phyloP scores from a whole-genome alignment of 495 filamentous ascomycete genomes.

The Lasiosphaeria ovina region DNA sequence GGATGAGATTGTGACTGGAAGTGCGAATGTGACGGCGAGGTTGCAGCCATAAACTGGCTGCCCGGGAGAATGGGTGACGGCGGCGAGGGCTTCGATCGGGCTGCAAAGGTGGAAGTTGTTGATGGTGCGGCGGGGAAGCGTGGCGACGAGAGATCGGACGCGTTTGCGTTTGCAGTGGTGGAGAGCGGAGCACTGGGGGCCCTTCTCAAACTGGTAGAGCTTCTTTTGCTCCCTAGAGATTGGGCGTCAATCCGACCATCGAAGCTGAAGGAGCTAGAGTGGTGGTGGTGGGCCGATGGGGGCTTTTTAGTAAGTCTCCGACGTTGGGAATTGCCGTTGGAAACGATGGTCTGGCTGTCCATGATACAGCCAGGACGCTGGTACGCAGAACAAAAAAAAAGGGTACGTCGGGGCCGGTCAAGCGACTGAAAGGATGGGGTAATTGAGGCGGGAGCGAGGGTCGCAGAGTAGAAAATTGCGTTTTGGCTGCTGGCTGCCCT shows the following conservation, averaged over 20 bases:
- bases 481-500: constrained; percentile 24
- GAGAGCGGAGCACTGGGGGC: constrained; percentile 66
- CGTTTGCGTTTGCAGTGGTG: constrained; percentile 31
- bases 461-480: constrained; percentile 29
- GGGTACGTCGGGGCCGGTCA: constrained; percentile 20
- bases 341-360: constrained; percentile 39
- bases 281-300: constrained; percentile 41
- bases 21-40: constrained; percentile 18
- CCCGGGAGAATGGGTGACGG: constrained; percentile 37
- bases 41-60: constrained; percentile 30
- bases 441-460: constrained; percentile 30
- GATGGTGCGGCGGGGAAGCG: constrained; percentile 29
- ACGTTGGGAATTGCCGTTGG: constrained; percentile 42
- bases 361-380: constrained; percentile 32
- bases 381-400: constrained; percentile 22
- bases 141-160: constrained; percentile 46
- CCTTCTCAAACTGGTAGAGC: constrained; percentile 60
- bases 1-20: constrained; percentile 1
- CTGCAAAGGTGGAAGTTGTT: constrained; percentile 21
- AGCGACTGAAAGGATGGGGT: constrained; percentile 29
- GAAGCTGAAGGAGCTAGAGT: constrained; percentile 39
- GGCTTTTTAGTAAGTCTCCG: constrained; percentile 57
- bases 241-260: constrained; percentile 52
- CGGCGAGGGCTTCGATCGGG: constrained; percentile 31
- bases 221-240: constrained; percentile 54